Percentiles rank a stretch among this genome's conserved stretches.
Conservation (phyloP, 1,284 basidiomycete genomes). For the Grifola frondosa region DNA sequence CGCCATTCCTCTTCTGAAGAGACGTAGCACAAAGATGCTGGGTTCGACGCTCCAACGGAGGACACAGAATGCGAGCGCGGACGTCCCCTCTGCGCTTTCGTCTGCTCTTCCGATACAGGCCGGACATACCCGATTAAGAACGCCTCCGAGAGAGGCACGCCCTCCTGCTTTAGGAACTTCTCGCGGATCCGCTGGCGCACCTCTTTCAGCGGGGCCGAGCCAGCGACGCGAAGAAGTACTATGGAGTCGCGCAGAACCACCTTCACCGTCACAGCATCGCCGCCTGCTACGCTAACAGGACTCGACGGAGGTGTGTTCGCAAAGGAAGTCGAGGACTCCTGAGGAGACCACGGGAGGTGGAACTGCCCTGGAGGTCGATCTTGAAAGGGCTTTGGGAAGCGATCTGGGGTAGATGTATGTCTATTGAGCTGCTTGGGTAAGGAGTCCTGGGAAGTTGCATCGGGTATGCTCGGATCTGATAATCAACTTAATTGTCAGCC, state of each 20-base stretch:
- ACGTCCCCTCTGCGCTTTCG: constrained; percentile 17
- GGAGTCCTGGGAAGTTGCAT: constrained; percentile 13
- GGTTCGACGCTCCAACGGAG: constrained; percentile 25
- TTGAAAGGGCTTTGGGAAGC: constrained; percentile 34
- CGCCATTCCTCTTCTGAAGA: constrained; percentile 42
- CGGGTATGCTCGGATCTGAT: constrained; percentile 24
- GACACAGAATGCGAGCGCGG: constrained; percentile 39
- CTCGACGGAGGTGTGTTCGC: constrained; percentile 3
- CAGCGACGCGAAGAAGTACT: constrained; percentile 56
- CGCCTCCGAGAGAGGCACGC: constrained; percentile 46
- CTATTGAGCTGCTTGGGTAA: constrained; percentile 14
- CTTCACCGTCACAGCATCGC: constrained; percentile 55
- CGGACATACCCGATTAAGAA: constrained; percentile 54
- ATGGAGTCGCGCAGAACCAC: constrained; percentile 59
- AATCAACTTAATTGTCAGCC: no score
- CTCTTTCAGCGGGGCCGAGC: constrained; percentile 44
- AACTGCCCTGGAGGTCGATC: constrained; percentile 33
- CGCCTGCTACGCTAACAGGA: constrained; percentile 16
- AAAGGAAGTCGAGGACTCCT: constrained; percentile 3
- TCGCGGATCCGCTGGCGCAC: constrained; percentile 56
- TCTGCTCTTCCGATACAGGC: constrained; percentile 7
- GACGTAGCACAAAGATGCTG: constrained; percentile 35
- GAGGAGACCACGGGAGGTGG: constrained; percentile 31
- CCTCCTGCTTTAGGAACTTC: constrained; percentile 62
- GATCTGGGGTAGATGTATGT: constrained; percentile 25